Evolutionary conservation across 176 grass and related monocot species (phyloP).

Genomic region (Zizania latifolia): DNA sequence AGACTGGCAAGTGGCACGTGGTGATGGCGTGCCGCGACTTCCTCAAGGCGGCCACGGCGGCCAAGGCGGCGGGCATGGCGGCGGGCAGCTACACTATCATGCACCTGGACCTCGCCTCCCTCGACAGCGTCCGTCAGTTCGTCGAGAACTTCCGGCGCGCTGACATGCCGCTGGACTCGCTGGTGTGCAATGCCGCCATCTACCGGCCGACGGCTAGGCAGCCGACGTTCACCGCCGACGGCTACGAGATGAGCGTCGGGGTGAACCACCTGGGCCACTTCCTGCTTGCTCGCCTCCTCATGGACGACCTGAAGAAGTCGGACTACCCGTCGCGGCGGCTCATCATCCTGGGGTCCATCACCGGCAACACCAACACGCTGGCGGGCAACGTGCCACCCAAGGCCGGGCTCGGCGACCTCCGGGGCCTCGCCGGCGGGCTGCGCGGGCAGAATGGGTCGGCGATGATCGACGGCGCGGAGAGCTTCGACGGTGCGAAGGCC

Average conservation of each 20-base stretch:
- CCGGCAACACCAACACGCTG: constrained; percentile 85
- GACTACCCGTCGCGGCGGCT: constrained; percentile 75
- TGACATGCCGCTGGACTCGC: constrained; percentile 63
- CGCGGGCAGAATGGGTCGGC: constrained; percentile 41
- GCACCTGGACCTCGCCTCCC: constrained; percentile 87
- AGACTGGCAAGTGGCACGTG: constrained; percentile 84
- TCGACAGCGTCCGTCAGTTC: constrained; percentile 86
- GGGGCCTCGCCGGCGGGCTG: constrained; percentile 47
- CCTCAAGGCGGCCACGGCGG: constrained; percentile 69
- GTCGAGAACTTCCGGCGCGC: constrained; percentile 49
- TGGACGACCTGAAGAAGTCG: constrained; percentile 55
- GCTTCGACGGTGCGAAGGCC: constrained; percentile 87
- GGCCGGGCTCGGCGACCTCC: constrained; percentile 69
- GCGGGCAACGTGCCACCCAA: constrained; percentile 85
- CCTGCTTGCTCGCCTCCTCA: constrained; percentile 56
- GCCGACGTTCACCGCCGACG: constrained; percentile 83
- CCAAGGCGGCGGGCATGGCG: constrained; percentile 60
- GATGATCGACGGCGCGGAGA: constrained; percentile 73
- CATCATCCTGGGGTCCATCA: constrained; percentile 91
- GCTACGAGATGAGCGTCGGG: constrained; percentile 84
- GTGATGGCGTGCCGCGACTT: constrained; percentile 95
- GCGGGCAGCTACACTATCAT: constrained; percentile 68
- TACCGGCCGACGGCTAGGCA: constrained; percentile 63
- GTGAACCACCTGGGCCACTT: constrained; percentile 94
- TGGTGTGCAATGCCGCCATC: constrained; percentile 92